A percentile compares a stretch with the other conserved stretches of the same genome.
Conservation (phyloP, 352 stramenopile genomes). For the Pythium aphanidermatum region DNA sequence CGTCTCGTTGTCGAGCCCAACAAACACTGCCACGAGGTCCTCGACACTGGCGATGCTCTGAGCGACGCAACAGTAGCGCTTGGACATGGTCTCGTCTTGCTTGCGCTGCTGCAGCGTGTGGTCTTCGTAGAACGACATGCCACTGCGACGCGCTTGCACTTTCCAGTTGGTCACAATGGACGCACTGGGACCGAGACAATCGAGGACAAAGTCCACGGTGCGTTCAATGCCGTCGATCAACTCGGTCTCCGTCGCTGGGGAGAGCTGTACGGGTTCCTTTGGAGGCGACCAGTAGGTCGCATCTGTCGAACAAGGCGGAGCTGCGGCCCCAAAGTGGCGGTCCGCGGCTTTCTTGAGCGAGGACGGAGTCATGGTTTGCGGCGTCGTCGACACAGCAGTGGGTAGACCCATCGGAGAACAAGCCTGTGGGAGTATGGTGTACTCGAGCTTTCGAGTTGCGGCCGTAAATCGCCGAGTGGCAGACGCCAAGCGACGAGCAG, state of each 20-base stretch:
- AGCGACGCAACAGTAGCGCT: constrained; percentile 44
- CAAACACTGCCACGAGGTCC: constrained; percentile 46
- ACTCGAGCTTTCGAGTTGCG: too few relatives aligned
- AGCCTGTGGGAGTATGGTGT: too few relatives aligned
- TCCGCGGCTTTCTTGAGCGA: constrained; percentile 8
- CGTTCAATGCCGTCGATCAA: constrained; percentile 6
- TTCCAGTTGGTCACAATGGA: constrained; percentile 15
- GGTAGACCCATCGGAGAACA: too few relatives aligned
- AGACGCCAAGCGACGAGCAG: too few relatives aligned
- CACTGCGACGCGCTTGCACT: constrained; percentile 9
- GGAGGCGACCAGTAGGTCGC: constrained; percentile 13
- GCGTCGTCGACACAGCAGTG: too few relatives aligned
- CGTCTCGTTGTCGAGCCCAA: constrained; percentile 25
- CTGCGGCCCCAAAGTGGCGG: constrained; percentile 5
- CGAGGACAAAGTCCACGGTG: constrained; percentile 14
- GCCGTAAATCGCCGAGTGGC: too few relatives aligned
- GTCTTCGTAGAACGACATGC: constrained; percentile 16
- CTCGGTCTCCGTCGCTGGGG: background rate
- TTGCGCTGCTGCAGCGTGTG: constrained; percentile 12
- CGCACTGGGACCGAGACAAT: constrained; percentile 7
- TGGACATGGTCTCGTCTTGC: constrained; percentile 6
- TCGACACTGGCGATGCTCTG: constrained; percentile 31
- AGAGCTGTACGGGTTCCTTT: constrained; percentile 1
- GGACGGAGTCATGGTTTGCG: background rate
- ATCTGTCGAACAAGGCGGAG: constrained; percentile 6